Evolutionary conservation across 306 rosid genomes (phyloP).

Genomic region (Rosa multiflora): DNA sequence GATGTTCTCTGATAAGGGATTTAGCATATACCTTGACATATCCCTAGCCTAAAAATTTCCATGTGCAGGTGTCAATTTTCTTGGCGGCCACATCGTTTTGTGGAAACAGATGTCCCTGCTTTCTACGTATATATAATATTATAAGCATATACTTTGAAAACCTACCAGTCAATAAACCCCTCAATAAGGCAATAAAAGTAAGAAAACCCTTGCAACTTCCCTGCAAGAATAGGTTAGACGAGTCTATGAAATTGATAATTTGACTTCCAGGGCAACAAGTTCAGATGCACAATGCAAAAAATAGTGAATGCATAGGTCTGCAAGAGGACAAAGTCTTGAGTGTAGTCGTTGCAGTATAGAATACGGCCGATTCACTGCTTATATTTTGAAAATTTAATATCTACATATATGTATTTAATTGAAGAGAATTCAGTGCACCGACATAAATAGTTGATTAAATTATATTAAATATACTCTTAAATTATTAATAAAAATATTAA

Average conservation of each 20-base stretch:
- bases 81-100: neutral
- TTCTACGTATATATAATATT: neutral
- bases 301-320: neutral
- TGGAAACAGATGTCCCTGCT: neutral
- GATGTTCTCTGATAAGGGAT: neutral
- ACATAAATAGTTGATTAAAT: too few species aligned
- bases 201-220: neutral
- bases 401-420: too few species aligned
- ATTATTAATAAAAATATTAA: too few species aligned
- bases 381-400: too few species aligned
- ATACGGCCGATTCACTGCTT: neutral
- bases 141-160: conserved; percentile 23
- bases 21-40: neutral
- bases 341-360: too few species aligned
- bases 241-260: neutral
- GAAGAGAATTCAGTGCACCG: too few species aligned
- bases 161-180: conserved; percentile 7
- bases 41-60: neutral
- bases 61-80: neutral
- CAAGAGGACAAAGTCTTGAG: neutral
- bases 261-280: neutral
- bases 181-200: neutral
- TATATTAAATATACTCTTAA: too few species aligned
- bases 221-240: neutral
- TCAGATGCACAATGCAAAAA: neutral